A percentile compares a stretch with the other conserved stretches of the same genome.
Conservation (phyloP, 768 basidiomycete genomes). For the Mycena leptocephala region DNA sequence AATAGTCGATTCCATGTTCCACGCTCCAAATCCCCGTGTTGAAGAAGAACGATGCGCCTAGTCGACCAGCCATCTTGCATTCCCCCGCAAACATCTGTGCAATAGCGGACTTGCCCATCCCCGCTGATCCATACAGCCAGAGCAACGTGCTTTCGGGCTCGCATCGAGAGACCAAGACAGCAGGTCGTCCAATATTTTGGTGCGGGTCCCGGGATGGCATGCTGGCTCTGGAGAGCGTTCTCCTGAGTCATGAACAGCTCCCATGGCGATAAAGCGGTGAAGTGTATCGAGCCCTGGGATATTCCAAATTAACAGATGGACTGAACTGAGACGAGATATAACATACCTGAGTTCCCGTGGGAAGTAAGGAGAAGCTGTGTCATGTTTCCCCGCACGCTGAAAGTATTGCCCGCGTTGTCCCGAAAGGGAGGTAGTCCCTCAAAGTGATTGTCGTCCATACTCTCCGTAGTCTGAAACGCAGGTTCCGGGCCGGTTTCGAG, state of each 20-base stretch:
- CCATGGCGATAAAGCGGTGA: neutral
- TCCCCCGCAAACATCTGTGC: neutral
- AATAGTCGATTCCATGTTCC: neutral
- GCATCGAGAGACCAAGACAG: neutral
- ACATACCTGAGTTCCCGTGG: no score
- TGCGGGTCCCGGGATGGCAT: neutral
- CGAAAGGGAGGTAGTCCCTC: no score
- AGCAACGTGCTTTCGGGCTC: neutral
- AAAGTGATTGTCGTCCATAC: no score
- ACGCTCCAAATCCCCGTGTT: neutral
- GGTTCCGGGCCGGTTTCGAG: no score
- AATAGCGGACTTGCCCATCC: neutral
- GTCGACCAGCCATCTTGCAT: no score
- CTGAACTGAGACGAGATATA: neutral
- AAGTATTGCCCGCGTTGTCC: no score
- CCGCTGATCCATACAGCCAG: neutral
- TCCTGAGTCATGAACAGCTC: neutral
- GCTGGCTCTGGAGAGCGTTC: neutral
- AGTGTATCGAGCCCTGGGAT: neutral
- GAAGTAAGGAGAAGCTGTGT: no score
- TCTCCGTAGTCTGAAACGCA: no score
- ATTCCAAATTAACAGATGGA: neutral
- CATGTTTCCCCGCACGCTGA: no score
- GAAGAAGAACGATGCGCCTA: neutral
- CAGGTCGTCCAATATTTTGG: neutral